Evolutionary conservation across 2,329 filamentous ascomycete genomes (phyloP), one percentile per base, ranked within the genome.

Genomic region (Pyrenophora seminiperda): DNA sequence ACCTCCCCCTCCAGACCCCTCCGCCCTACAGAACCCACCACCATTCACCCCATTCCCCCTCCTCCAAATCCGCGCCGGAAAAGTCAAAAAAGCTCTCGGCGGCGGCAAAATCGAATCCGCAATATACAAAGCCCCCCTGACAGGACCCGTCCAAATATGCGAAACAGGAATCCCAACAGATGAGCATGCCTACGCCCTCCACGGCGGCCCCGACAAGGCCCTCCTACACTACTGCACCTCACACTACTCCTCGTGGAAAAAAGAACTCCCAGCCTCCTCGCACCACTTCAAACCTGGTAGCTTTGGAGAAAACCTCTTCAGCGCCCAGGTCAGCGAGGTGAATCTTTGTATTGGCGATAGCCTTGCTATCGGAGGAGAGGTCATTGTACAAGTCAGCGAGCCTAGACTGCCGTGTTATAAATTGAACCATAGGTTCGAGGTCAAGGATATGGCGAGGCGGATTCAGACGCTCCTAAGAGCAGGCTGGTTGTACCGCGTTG

Each of bases 391-490:
- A 58, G 81, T 87, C 18, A 81, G 79, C 54, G 72, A 86, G 18
- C 85, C 85, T 0, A 78, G 85, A 13, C 80, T 84, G 57, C 85
- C 85, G 7, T 88, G 85, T 72, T 88, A 82, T 73, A 88, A 88
- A 64, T 77, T 88, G 7, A 88, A 88, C 63, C 84, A 87, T 59
- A 82, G 85, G 1, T 88, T 88, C 66, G 77, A 80, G 27, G 72
- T 86, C 7, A 83, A 82, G 59, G 81, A 84, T 53, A 86, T 88
- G 68, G 82, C 84, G 3, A 80, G 80, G 0, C 74, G 77, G 15
- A 81, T 83, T 0, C 85, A 82, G 70, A 76, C 78, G 53, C 74
- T 74, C 2, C 81, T 81, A 49, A 79, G 84, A 1, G 87, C 84
- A 0, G 85, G 85, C 0, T 88, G 84, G 85, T 82, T 87, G 63